Base-by-base conservation (phyloP, 2,329 filamentous ascomycete species). In the Setomelanomma holmii region DNA sequence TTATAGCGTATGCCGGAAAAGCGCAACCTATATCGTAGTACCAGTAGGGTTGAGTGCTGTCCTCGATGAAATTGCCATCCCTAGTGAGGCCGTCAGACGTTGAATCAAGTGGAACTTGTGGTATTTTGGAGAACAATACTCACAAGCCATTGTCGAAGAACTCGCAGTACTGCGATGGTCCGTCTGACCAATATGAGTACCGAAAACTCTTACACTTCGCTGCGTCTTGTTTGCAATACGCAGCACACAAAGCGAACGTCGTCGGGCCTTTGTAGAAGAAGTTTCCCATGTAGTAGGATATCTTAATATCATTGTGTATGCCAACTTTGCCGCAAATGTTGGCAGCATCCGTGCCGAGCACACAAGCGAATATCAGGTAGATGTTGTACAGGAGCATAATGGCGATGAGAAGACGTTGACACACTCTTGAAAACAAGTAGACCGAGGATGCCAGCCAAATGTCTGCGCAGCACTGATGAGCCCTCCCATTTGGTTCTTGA, bases 231-330 rank as follows among this genome's bases (percentile, higher is more conserved):
- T 60, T 58, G 43, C 62, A 67, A 21, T 55, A 67, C 16, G 55
- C 49, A 4, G 56, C 62, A 39, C 63, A 68, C 4, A 68, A 43
- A 2, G 50, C 49, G 21, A 65, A 64, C 2, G 49, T 54, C 4
- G 57, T 42, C 7, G 52, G 54, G 3, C 60, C 57, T 22, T 55
- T 58, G 51, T 57, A 67, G 41, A 65, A 64, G 52, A 65, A 65
- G 21, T 66, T 65, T 4, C 60, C 59, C 62, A 66, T 66, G 21
- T 62, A 68, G 20, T 49, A 63, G 1, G 48, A 45, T 2, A 56
- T 16, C 8, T 23, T 54, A 1, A 38, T 49, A 2, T 43, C 17
- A 41, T 64, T 49, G 35, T 61, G 47, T 3, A 50, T 50, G 7
- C 62, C 62, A 20, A 53, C 16, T 2, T 41, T 23, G 4, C 56